phyloP scores from a whole-genome alignment of 2,329 filamentous ascomycete genomes.

The Elsinoe batatas region DNA sequence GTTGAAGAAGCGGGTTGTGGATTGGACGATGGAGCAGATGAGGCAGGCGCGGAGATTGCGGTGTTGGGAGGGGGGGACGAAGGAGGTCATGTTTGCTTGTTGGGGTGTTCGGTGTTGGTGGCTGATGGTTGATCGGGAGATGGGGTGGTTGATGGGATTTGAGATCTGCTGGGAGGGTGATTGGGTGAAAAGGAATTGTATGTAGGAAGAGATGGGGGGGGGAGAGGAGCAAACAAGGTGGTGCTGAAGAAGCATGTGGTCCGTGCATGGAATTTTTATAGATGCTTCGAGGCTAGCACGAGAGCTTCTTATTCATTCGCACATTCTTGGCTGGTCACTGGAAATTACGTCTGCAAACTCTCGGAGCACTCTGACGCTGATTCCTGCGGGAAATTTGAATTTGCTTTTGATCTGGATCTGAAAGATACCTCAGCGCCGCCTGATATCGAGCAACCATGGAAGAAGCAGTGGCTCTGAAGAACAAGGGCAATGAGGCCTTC shows the following conservation, averaged over 20 bases:
- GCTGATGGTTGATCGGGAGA: not conserved
- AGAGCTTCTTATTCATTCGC: not conserved
- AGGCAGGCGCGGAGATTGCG: constrained; percentile 92
- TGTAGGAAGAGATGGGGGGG: not conserved
- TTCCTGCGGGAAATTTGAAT: not conserved
- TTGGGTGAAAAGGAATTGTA: too few species aligned
- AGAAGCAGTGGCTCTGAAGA: constrained; percentile 75
- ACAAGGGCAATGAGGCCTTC: constrained; percentile 91
- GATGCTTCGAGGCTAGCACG: constrained; percentile 1
- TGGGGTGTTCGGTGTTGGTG: not conserved
- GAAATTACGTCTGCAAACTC: too few species aligned
- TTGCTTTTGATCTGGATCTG: not conserved
- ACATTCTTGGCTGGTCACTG: not conserved
- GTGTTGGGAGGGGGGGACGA: constrained; percentile 63
- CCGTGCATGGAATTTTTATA: constrained; percentile 10
- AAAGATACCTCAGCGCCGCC: not conserved
- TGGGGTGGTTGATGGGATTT: not conserved
- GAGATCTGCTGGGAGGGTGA: too few species aligned
- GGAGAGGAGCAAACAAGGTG: not conserved
- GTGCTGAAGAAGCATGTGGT: not conserved
- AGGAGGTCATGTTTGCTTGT: constrained; percentile 44
- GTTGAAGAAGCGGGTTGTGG: constrained; percentile 67
- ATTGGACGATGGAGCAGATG: constrained; percentile 93
- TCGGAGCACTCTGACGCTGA: too few species aligned
- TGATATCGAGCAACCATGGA: constrained; percentile 33